Evolutionary conservation across 2,329 filamentous ascomycete species (phyloP).

Genomic region (Penicillium sp.): DNA sequence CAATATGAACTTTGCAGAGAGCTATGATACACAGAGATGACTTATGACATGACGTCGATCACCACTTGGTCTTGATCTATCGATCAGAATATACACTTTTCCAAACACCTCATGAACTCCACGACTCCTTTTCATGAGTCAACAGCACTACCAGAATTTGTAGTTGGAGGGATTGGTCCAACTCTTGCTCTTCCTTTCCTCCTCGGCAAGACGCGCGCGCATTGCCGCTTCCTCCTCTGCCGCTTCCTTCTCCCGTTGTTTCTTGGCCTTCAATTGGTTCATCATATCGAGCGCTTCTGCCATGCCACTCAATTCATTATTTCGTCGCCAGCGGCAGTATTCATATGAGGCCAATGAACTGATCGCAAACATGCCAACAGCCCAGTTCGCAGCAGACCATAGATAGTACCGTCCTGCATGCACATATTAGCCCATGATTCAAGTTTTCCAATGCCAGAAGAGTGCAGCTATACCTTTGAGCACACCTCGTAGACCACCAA

Average conservation of each 20-base stretch:
- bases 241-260: slow-evolving; percentile 51
- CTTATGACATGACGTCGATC: slow-evolving; percentile 20
- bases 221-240: slow-evolving; percentile 36
- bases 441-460: neutral
- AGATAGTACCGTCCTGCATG: slow-evolving; percentile 52
- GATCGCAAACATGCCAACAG: slow-evolving; percentile 71
- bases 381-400: slow-evolving; percentile 75
- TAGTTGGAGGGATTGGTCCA: slow-evolving; percentile 46
- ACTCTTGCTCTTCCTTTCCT: slow-evolving; percentile 42
- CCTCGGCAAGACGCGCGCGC: slow-evolving; percentile 32
- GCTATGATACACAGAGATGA: slow-evolving; percentile 28
- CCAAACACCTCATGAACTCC: slow-evolving; percentile 30
- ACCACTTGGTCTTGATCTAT: slow-evolving; percentile 8
- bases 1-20: slow-evolving; percentile 16
- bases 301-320: slow-evolving; percentile 77
- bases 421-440: slow-evolving; percentile 7
- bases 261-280: slow-evolving; percentile 67
- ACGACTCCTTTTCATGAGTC: slow-evolving; percentile 26
- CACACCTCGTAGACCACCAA: slow-evolving; percentile 72
- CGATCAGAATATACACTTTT: slow-evolving; percentile 24
- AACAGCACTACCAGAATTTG: slow-evolving; percentile 45
- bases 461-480: slow-evolving; percentile 60
- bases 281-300: slow-evolving; percentile 80
- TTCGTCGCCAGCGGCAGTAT: slow-evolving; percentile 73
- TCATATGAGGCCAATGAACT: slow-evolving; percentile 74